These are phyloP conservation scores for Malus sieversii DNA, from an alignment of 306 rosid genomes.

Conservation along the genomic window DNA sequence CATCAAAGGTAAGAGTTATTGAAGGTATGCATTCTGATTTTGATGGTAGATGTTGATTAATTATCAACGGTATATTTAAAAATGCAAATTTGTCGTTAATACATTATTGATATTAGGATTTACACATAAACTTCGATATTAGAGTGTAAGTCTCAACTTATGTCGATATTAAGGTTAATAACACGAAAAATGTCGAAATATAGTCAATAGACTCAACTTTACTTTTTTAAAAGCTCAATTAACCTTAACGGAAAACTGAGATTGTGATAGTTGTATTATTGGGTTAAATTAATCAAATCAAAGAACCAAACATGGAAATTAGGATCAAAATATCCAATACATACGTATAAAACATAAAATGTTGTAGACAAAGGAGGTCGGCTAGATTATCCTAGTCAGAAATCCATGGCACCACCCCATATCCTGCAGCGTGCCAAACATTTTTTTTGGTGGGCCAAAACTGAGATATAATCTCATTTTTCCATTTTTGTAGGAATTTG, in stretches of 20 bases:
- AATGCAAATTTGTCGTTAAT: no score
- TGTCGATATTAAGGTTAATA: no score
- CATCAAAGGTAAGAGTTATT: background rate
- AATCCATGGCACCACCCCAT: constrained; percentile 2
- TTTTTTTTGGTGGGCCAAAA: constrained; percentile 2
- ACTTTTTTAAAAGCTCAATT: no score
- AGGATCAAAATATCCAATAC: background rate
- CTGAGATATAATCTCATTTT: constrained; percentile 11
- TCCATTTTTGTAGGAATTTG: background rate
- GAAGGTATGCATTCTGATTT: background rate
- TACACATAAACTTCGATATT: background rate
- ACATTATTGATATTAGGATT: no score
- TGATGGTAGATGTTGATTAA: background rate
- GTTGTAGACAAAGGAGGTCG: background rate
- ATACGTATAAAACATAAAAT: background rate
- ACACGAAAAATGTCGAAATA: no score
- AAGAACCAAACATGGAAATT: background rate
- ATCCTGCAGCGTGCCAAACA: constrained; percentile 11
- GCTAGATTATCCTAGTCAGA: constrained; percentile 8
- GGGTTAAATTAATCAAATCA: background rate
- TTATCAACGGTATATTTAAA: background rate
- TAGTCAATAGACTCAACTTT: no score
- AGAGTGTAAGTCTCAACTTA: no score
- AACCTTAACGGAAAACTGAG: background rate
- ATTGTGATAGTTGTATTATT: no score